These are phyloP conservation scores for Plasmopara halstedii DNA, from an alignment of 352 stramenopile genomes.

Conservation along the genomic window DNA sequence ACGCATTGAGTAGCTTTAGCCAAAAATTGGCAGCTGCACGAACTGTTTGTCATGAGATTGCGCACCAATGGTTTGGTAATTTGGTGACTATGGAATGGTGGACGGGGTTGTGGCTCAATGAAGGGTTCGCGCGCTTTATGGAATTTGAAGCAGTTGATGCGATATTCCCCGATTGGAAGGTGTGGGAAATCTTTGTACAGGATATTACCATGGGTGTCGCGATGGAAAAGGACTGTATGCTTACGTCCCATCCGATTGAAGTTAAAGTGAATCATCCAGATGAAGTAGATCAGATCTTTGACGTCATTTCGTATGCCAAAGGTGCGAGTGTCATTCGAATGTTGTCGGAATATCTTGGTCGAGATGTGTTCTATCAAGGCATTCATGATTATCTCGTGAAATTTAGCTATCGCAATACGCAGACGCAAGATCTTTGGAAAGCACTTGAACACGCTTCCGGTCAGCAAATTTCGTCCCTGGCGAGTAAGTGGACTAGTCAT, in stretches of 20 bases:
- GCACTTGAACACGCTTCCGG: slow-evolving; percentile 87
- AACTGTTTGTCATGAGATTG: slow-evolving; percentile 97
- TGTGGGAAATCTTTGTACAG: slow-evolving; percentile 95
- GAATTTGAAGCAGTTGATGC: slow-evolving; percentile 91
- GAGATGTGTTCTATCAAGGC: slow-evolving; percentile 71
- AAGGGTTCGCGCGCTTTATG: slow-evolving; percentile 96
- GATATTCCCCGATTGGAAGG: slow-evolving; percentile 93
- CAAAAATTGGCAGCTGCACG: slow-evolving; percentile 82
- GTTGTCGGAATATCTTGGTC: slow-evolving; percentile 69
- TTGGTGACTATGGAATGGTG: slow-evolving; percentile 98
- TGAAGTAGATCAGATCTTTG: slow-evolving; percentile 98
- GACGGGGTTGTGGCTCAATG: slow-evolving; percentile 96
- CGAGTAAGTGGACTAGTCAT: slow-evolving; percentile 90
- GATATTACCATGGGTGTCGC: slow-evolving; percentile 70
- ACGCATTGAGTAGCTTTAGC: slow-evolving; percentile 52
- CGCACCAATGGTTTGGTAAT: slow-evolving; percentile 97
- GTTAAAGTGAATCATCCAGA: slow-evolving; percentile 90
- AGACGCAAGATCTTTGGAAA: slow-evolving; percentile 94
- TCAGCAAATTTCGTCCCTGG: slow-evolving; percentile 88
- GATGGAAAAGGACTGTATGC: slow-evolving; percentile 89
- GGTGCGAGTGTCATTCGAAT: slow-evolving; percentile 75
- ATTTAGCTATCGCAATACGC: slow-evolving; percentile 92
- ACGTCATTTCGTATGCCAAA: slow-evolving; percentile 96
- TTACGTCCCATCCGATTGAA: slow-evolving; percentile 92
- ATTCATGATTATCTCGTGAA: slow-evolving; percentile 91